Evolutionary conservation across 495 filamentous ascomycete genomes (phyloP).

Genomic region (Tuber borchii): DNA sequence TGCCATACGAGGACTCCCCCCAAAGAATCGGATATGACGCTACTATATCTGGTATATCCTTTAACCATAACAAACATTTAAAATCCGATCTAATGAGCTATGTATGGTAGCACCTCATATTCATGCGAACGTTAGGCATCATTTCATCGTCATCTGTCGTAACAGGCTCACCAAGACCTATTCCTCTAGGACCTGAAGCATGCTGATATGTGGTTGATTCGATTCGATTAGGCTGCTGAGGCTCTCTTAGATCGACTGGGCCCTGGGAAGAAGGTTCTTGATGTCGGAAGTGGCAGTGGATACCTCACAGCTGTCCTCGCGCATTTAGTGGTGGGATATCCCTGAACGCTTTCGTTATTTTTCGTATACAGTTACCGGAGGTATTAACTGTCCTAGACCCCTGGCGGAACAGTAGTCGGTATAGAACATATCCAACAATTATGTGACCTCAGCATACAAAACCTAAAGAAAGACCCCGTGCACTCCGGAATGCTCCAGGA

Average conservation of each 20-base stretch:
- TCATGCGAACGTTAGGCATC: conserved; percentile 58
- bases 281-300: conserved; percentile 84
- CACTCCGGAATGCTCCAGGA: conserved; percentile 56
- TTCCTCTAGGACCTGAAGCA: neutral
- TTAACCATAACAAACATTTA: neutral
- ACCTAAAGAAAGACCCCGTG: conserved; percentile 66
- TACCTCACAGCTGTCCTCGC: conserved; percentile 89
- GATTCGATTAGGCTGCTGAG: conserved; percentile 28
- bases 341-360: neutral
- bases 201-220: conserved; percentile 1
- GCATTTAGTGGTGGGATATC: conserved; percentile 58
- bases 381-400: conserved; percentile 6
- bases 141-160: neutral
- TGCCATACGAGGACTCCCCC: conserved; percentile 79
- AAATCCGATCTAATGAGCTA: neutral
- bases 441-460: conserved; percentile 62
- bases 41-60: conserved; percentile 61
- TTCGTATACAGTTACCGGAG: neutral
- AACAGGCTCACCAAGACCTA: neutral
- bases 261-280: conserved; percentile 54
- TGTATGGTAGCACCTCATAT: conserved; percentile 70
- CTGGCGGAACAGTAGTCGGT: conserved; percentile 61
- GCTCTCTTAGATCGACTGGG: conserved; percentile 26
- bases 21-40: conserved; percentile 80
- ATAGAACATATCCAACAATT: conserved; percentile 82